These are phyloP conservation scores for Pleurotus tuber-regium DNA, from an alignment of 768 basidiomycete genomes.

Conservation along the genomic window DNA sequence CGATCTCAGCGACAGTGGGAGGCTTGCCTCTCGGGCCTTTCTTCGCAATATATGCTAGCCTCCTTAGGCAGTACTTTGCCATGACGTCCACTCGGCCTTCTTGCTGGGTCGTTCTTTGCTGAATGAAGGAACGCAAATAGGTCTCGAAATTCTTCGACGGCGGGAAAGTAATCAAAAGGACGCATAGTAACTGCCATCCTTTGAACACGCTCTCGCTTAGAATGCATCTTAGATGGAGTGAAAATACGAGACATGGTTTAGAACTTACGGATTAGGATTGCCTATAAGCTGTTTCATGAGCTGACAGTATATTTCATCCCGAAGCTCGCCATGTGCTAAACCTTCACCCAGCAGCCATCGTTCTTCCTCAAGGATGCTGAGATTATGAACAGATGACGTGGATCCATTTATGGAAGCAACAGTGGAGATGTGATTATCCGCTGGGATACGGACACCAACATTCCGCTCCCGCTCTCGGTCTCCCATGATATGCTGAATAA, in stretches of 20 bases:
- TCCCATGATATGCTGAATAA: constrained; percentile 91
- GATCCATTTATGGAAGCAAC: constrained; percentile 43
- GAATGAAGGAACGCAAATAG: constrained; percentile 79
- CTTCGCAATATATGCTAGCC: constrained; percentile 69
- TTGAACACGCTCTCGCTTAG: constrained; percentile 71
- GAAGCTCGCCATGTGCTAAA: constrained; percentile 73
- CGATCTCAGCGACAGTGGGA: constrained; percentile 81
- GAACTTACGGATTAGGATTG: constrained; percentile 74
- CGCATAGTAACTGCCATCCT: constrained; percentile 92
- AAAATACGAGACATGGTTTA: background rate
- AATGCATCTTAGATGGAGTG: constrained; percentile 1
- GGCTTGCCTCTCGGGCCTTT: constrained; percentile 87
- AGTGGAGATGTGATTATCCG: constrained; percentile 43
- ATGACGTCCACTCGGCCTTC: constrained; percentile 85
- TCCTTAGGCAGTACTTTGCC: constrained; percentile 87
- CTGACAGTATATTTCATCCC: constrained; percentile 94
- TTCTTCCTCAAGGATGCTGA: constrained; percentile 74
- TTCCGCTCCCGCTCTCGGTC: constrained; percentile 76
- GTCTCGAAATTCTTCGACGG: constrained; percentile 92
- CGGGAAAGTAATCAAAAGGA: constrained; percentile 87
- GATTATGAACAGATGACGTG: constrained; percentile 40
- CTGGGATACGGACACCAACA: constrained; percentile 44
- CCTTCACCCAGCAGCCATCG: constrained; percentile 84
- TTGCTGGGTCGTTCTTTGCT: constrained; percentile 59
- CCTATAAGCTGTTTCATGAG: constrained; percentile 86